These are phyloP conservation scores for Candida pseudofarinosa DNA, from an alignment of 805 yeast genomes.

Conservation along the genomic window DNA sequence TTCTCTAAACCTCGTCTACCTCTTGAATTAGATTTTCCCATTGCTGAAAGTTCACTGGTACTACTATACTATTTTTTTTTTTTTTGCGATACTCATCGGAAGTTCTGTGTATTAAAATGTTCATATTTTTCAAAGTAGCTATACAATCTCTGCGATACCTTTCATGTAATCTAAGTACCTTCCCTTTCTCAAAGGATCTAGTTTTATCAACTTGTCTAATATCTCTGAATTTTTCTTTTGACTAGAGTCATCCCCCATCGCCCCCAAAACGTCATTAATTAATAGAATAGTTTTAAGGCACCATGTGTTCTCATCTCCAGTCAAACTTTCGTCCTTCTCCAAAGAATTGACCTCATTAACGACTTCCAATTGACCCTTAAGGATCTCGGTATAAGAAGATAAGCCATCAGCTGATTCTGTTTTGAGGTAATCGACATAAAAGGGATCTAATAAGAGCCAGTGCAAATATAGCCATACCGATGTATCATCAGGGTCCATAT, in stretches of 20 bases:
- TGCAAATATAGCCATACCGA: conserved; percentile 86
- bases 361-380: conserved; percentile 43
- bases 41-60: background rate
- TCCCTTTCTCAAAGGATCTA: conserved; percentile 64
- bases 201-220: conserved; percentile 42
- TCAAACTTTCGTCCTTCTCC: conserved; percentile 59
- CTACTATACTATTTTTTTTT: background rate
- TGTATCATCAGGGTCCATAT: conserved; percentile 91
- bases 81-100: background rate
- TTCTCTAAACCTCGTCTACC: conserved; percentile 30
- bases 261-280: conserved; percentile 30
- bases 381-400: conserved; percentile 31
- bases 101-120: background rate
- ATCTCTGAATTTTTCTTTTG: conserved; percentile 20
- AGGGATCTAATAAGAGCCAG: conserved; percentile 61
- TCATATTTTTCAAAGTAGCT: background rate
- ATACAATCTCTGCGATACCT: conserved; percentile 4
- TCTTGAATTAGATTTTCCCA: conserved; percentile 27
- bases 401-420: conserved; percentile 11
- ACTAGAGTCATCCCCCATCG: conserved; percentile 2
- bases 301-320: conserved; percentile 62
- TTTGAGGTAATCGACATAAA: conserved; percentile 27
- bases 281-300: conserved; percentile 62
- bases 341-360: conserved; percentile 64
- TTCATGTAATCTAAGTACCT: conserved; percentile 47